Evolutionary conservation across 495 filamentous ascomycete genomes (phyloP).

Genomic region (Penicillium fimorum): DNA sequence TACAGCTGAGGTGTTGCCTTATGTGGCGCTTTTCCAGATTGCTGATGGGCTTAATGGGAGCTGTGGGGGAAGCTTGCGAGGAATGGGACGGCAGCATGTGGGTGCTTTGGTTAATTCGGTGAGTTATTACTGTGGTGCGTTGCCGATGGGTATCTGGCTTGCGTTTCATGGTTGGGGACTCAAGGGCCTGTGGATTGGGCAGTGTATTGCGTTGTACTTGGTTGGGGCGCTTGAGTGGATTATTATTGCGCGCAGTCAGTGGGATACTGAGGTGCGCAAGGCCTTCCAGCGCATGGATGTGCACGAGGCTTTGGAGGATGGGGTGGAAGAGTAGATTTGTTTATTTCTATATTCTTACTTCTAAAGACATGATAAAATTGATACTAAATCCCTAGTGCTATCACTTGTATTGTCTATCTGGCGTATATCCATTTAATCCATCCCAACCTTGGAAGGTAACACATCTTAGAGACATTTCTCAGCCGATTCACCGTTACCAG

Average conservation of each 20-base stretch:
- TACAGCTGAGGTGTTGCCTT: constrained; percentile 81
- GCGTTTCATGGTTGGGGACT: constrained; percentile 91
- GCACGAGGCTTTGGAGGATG: constrained; percentile 48
- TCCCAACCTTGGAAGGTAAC: too few relatives aligned
- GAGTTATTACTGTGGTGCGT: constrained; percentile 83
- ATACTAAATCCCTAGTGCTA: too few relatives aligned
- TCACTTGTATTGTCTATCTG: too few relatives aligned
- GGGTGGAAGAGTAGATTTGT: constrained; percentile 9
- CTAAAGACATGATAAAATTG: too few relatives aligned
- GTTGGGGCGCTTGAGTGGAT: constrained; percentile 79
- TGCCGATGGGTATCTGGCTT: constrained; percentile 81
- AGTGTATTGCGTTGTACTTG: constrained; percentile 84
- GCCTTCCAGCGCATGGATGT: constrained; percentile 76
- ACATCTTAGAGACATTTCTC: not conserved
- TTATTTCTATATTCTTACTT: too few relatives aligned
- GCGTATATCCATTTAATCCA: too few relatives aligned
- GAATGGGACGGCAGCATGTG: constrained; percentile 86
- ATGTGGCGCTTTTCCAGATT: constrained; percentile 91
- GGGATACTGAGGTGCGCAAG: constrained; percentile 72
- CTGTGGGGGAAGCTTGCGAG: constrained; percentile 78
- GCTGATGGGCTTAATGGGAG: constrained; percentile 84
- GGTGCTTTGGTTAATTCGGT: constrained; percentile 85
- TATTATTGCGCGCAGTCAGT: constrained; percentile 75
- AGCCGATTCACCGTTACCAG: not conserved
- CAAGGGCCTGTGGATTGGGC: constrained; percentile 80